A percentile compares a stretch with the other conserved stretches of the same genome.
phyloP scores from a whole-genome alignment of 2,329 filamentous ascomycete species.

The Stemphylium beticola region DNA sequence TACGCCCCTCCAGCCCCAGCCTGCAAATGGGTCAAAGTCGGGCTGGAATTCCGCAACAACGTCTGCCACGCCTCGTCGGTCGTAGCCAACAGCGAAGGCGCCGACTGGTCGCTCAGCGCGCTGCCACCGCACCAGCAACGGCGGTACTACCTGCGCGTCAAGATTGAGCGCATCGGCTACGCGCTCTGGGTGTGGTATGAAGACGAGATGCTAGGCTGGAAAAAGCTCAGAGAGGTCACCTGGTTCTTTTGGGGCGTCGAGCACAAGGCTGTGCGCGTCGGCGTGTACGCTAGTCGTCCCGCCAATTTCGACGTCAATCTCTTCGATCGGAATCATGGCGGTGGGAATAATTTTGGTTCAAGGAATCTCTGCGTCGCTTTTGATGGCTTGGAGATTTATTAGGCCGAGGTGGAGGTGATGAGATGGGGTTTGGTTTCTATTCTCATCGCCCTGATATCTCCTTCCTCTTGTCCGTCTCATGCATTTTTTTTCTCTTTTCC shows the following conservation, averaged over 20 bases:
- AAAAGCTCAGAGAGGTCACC: conserved; percentile 65
- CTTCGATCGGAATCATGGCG: conserved; percentile 40
- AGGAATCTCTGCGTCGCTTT: conserved; percentile 51
- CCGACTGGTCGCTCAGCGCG: conserved; percentile 63
- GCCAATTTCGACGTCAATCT: conserved; percentile 53
- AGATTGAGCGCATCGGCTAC: conserved; percentile 63
- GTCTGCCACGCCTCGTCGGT: conserved; percentile 63
- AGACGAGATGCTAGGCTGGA: conserved; percentile 55
- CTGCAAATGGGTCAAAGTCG: conserved; percentile 67
- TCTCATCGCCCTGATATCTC: not conserved
- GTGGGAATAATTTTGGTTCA: conserved; percentile 31
- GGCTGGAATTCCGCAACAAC: conserved; percentile 63
- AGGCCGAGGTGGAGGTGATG: not conserved
- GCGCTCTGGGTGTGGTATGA: conserved; percentile 65
- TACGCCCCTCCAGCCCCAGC: conserved; percentile 49
- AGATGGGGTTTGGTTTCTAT: not conserved
- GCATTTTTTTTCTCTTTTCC: not conserved
- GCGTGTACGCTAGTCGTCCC: conserved; percentile 64
- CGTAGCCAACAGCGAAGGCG: conserved; percentile 62
- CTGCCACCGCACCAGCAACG: conserved; percentile 51
- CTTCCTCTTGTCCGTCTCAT: not conserved
- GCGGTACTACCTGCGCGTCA: conserved; percentile 60
- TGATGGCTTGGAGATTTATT: conserved; percentile 51
- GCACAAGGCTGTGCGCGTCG: conserved; percentile 64
- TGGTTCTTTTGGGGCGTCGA: conserved; percentile 67